Evolutionary conservation across 306 rosid genomes (phyloP).

Genomic region (Styphnolobium japonicum): DNA sequence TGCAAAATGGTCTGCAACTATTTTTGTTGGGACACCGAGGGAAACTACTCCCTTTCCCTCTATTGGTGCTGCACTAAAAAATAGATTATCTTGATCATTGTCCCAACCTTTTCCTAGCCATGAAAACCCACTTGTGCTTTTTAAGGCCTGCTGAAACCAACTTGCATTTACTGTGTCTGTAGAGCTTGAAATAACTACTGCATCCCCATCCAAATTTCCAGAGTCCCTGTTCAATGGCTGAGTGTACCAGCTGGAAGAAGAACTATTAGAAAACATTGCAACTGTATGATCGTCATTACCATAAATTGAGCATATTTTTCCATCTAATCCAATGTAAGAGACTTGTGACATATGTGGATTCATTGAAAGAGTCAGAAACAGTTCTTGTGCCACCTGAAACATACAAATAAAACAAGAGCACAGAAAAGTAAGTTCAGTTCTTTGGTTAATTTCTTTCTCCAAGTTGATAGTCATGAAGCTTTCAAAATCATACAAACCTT

Average conservation of each 20-base stretch:
- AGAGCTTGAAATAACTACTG: neutral
- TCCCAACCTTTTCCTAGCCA: slow-evolving; percentile 11
- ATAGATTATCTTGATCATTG: neutral
- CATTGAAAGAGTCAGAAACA: slow-evolving; percentile 20
- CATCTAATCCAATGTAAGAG: slow-evolving; percentile 24
- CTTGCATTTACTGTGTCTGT: neutral
- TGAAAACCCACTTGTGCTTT: slow-evolving; percentile 8
- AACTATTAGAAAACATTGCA: slow-evolving; percentile 12
- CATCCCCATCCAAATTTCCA: slow-evolving; percentile 14
- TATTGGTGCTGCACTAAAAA: slow-evolving; percentile 10
- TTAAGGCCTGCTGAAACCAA: slow-evolving; percentile 29
- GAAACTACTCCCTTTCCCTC: slow-evolving; percentile 32
- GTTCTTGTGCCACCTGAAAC: slow-evolving; percentile 30
- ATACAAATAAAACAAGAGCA: neutral
- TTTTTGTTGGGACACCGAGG: slow-evolving; percentile 10
- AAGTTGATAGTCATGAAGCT: no score
- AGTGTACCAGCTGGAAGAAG: neutral
- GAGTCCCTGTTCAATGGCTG: slow-evolving; percentile 12
- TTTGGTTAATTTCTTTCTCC: no score
- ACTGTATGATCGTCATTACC: neutral
- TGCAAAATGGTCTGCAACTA: neutral
- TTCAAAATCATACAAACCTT: neutral
- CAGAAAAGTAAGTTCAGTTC: neutral
- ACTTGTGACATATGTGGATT: slow-evolving; percentile 20
- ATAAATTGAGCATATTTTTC: slow-evolving; percentile 8